Conservation (phyloP, 305 asterid genomes). For the Fraxinus latifolia region DNA sequence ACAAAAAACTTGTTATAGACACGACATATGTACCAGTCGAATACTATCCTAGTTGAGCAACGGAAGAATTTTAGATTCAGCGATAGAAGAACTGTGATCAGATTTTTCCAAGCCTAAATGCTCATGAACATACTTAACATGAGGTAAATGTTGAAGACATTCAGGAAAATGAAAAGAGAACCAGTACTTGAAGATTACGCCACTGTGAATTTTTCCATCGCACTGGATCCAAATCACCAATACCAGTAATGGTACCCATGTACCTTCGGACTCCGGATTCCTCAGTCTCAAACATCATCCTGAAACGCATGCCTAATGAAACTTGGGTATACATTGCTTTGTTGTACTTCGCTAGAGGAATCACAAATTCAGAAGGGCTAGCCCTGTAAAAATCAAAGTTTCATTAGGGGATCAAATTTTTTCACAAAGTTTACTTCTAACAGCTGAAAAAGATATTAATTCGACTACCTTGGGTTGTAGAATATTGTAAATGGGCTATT, state of each 20-base stretch:
- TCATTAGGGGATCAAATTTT: neutral
- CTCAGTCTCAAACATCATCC: conserved; percentile 97
- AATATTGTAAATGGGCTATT: conserved; percentile 86
- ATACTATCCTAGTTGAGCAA: neutral
- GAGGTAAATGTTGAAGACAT: neutral
- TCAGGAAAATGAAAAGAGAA: neutral
- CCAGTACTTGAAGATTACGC: conserved; percentile 93
- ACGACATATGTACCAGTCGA: neutral
- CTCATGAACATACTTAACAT: neutral
- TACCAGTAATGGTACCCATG: conserved; percentile 88
- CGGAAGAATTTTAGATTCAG: neutral
- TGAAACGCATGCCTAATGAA: conserved; percentile 79
- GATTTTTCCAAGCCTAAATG: neutral
- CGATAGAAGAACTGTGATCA: neutral
- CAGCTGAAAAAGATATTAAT: neutral
- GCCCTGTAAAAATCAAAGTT: conserved; percentile 50
- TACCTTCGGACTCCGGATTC: conserved; percentile 90
- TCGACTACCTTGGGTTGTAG: conserved; percentile 80
- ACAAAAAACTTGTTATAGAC: neutral
- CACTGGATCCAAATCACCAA: conserved; percentile 75
- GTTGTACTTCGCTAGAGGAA: conserved; percentile 87
- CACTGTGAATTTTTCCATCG: conserved; percentile 96
- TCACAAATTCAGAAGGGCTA: conserved; percentile 87
- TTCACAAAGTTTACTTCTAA: neutral
- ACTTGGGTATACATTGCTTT: conserved; percentile 90